Percentiles rank a stretch among this genome's conserved stretches.
phyloP scores from a whole-genome alignment of 1,139 yeast species.

The Wickerhamomyces sp. region DNA sequence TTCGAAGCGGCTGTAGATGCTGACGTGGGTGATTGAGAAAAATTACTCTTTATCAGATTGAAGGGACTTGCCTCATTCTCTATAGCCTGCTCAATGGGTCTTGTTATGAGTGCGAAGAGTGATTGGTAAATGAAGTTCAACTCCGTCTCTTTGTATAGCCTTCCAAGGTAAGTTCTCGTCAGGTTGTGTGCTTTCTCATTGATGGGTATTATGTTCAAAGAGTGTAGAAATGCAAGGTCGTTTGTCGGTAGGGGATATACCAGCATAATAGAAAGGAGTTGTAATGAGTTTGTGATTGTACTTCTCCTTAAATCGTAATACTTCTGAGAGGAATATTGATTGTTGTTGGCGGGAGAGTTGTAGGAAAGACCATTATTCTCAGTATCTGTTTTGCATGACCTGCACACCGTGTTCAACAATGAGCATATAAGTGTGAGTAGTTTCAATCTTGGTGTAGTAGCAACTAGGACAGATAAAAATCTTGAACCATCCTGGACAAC shows the following conservation, averaged over 20 bases:
- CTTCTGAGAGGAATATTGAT: conserved; percentile 12
- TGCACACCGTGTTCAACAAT: conserved; percentile 53
- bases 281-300: conserved; percentile 54
- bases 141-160: conserved; percentile 50
- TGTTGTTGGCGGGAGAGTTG: conserved; percentile 7
- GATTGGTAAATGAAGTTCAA: conserved; percentile 41
- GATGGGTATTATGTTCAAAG: conserved; percentile 27
- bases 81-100: conserved; percentile 36
- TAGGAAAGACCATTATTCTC: conserved; percentile 24
- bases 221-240: conserved; percentile 41
- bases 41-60: conserved; percentile 20
- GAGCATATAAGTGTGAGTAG: conserved; percentile 59
- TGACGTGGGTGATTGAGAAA: conserved; percentile 12
- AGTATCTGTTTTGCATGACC: conserved; percentile 28
- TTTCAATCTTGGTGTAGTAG: conserved; percentile 44
- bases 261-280: conserved; percentile 56
- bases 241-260: conserved; percentile 59
- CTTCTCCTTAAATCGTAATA: conserved; percentile 35
- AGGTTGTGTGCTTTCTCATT: conserved; percentile 38
- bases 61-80: conserved; percentile 33
- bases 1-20: conserved; percentile 4
- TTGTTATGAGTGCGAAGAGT: conserved; percentile 40
- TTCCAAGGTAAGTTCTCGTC: conserved; percentile 47
- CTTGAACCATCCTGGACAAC: conserved; percentile 49
- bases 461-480: conserved; percentile 54